A percentile compares a stretch with the other conserved stretches of the same genome.
These are phyloP conservation scores for Termitomyces sp. DNA, from an alignment of 768 basidiomycete genomes.

Conservation along the genomic window DNA sequence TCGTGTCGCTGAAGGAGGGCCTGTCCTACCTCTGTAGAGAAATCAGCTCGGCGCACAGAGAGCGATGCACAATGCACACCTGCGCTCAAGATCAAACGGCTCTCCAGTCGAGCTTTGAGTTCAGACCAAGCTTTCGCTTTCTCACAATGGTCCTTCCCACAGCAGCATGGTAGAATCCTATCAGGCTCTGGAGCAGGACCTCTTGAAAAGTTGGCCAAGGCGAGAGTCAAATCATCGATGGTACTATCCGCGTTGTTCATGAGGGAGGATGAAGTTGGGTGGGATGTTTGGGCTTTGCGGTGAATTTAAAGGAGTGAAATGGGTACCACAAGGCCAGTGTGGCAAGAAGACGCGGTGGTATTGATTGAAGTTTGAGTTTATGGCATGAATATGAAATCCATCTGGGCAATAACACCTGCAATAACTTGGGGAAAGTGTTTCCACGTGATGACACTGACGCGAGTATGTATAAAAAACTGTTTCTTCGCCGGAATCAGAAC, in stretches of 20 bases:
- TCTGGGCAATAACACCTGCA: too few relatives aligned
- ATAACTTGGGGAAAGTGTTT: too few relatives aligned
- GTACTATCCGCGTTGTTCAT: conserved; percentile 50
- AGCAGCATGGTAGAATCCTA: conserved; percentile 53
- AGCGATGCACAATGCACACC: conserved; percentile 45
- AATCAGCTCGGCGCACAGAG: conserved; percentile 1
- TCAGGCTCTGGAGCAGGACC: conserved; percentile 69
- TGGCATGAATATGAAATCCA: too few relatives aligned
- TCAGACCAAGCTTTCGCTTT: conserved; percentile 57
- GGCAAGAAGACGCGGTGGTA: conserved; percentile 5
- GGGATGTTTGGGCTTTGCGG: conserved; percentile 17
- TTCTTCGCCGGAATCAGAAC: neutral
- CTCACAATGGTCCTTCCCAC: conserved; percentile 61
- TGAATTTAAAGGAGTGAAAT: conserved; percentile 8
- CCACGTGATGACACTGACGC: conserved; percentile 4
- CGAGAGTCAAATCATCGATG: conserved; percentile 76
- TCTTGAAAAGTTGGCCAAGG: conserved; percentile 67
- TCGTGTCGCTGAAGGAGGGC: conserved; percentile 84
- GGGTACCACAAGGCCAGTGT: conserved; percentile 10
- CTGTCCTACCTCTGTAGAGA: conserved; percentile 76
- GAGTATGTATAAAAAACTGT: neutral
- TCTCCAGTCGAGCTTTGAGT: conserved; percentile 69
- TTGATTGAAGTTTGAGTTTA: neutral
- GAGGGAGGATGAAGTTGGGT: conserved; percentile 34
- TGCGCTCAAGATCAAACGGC: conserved; percentile 76